Evolutionary conservation across 352 stramenopile species (phyloP), one percentile per base, ranked within the genome.

Genomic region (Phytopythium aichiense): DNA sequence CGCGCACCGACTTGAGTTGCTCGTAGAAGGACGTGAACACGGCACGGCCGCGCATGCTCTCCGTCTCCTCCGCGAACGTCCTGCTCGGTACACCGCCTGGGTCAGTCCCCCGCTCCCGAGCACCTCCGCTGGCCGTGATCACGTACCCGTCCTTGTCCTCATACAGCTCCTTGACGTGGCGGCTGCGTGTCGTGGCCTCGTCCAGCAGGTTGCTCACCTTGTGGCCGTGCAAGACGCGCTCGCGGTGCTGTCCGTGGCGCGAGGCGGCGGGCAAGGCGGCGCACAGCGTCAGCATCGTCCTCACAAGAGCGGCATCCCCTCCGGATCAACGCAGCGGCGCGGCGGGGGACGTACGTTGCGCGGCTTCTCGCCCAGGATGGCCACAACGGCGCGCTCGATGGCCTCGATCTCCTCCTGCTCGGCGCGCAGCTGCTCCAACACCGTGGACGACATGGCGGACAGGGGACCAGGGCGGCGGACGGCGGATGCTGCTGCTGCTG

Each of bases 21-120:
- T 92, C 84, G 55, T 95, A 95, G 66, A 95, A 95, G n/a, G 85
- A 89, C 58, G 86, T 92, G 61, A 95, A 95, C 40, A 93, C 74
- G 16, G 81, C 82, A 35, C 77, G 73, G 11, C 84, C 84, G 20
- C 81, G 79, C 85, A 95, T 94, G 52, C 58, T 76, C 56, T 89
- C 81, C 50, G 80, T 89, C 61, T 95, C 87, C 49, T 92, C 78
- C 2, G 76, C 68, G 64, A 89, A 89, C 56, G 85, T 89, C 9
- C 87, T 94, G 49, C 9, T 58, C 22, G 23, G 9, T 61, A 45
- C 33, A 7, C 33, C 7, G 33, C 33, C 7, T 12, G 33, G 2
- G 33, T 38, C 11, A 38, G 7, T 38, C 33, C 48, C 56, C 1
- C 25, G 54, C 25, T 3, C 1, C 25, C 25, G 25, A 30, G 1